Base-by-base conservation (phyloP, 371 early-diverging fungal genomes). In the Gilbertella persicaria region DNA sequence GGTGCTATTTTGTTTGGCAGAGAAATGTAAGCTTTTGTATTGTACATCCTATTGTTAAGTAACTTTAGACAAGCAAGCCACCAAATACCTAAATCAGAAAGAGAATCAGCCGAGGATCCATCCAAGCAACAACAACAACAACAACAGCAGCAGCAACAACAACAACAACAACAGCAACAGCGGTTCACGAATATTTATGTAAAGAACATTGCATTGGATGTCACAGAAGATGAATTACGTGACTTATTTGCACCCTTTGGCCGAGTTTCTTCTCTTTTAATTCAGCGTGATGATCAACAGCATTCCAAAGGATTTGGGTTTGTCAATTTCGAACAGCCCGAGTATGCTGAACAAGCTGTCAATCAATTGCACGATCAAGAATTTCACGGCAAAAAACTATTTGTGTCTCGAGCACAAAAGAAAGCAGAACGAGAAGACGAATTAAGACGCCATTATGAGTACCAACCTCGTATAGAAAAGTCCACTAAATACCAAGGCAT, bases 391-490 rank as follows among this genome's bases (percentile, higher is more conserved):
- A 93, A 96, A 76, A 86, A 85, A 53, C 78, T 99, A 42, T 97
- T 92, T 72, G 98, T 99, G n/a, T 87, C 94, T 41, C 93, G 97
- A 55, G 99, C 99, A 50, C 99, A 99, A 82, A 97, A 93, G 86
- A 98, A 95, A 83, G 75, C 83, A 23, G 99, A 99, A 76, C 91
- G 99, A 58, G 94, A 93, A 63, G 96, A 95, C 71, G 97, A 97
- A 75, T 82, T 98, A 44, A 82, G 92, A 63, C 75, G 77, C 42
- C 94, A 94, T 69, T 93, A 91, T 82, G 93, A 95, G 71, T 82
- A 84, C 66, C 77, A 86, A 46, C 85, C 87, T 66, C 60, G 76
- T 51, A 69, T 85, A 65, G 96, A 95, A 75, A 91, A 92, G 77
- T 70, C 90, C 35, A 86, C 77, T 82, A 94, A 95, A 82, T 94